Conservation (phyloP, 2,329 filamentous ascomycete genomes). For the Fusarium temperatum region DNA sequence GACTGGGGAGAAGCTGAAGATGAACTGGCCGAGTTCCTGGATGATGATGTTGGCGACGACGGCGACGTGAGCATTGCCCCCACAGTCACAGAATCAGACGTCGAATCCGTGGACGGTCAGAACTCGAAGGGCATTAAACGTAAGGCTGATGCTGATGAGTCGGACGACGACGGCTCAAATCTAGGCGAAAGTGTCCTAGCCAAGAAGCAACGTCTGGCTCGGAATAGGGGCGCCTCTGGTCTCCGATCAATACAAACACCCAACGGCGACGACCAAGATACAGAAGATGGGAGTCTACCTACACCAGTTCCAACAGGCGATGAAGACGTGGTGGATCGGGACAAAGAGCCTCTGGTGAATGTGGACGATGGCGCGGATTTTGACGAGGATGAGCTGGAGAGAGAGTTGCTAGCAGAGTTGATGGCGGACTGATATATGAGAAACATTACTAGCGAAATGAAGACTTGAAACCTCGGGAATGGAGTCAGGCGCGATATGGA, state of each 20-base stretch:
- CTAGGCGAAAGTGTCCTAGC: slow-evolving; percentile 52
- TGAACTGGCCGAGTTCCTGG: slow-evolving; percentile 80
- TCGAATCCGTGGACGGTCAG: slow-evolving; percentile 44
- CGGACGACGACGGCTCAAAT: slow-evolving; percentile 46
- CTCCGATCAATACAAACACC: slow-evolving; percentile 57
- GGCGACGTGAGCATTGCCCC: slow-evolving; percentile 47
- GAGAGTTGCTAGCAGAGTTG: slow-evolving; percentile 69
- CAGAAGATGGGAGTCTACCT: slow-evolving; percentile 50
- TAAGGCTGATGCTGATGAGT: slow-evolving; percentile 47
- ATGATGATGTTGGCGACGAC: slow-evolving; percentile 60
- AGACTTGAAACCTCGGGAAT: slow-evolving; percentile 14
- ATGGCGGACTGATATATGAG: slow-evolving; percentile 53
- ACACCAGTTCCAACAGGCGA: slow-evolving; percentile 51
- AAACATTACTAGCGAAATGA: slow-evolving; percentile 61
- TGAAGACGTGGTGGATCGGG: slow-evolving; percentile 46
- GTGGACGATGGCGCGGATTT: slow-evolving; percentile 51
- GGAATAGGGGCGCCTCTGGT: slow-evolving; percentile 55
- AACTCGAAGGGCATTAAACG: slow-evolving; percentile 46
- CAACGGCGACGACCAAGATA: slow-evolving; percentile 47
- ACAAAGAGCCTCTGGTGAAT: slow-evolving; percentile 40
- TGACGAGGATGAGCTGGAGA: slow-evolving; percentile 68
- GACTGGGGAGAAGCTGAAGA: slow-evolving; percentile 73
- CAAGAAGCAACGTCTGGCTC: slow-evolving; percentile 62
- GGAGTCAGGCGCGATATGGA: neutral
- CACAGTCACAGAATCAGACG: slow-evolving; percentile 39